Base-by-base conservation (phyloP, 176 grass and related monocot species). In the Cenchrus fungigraminus region DNA sequence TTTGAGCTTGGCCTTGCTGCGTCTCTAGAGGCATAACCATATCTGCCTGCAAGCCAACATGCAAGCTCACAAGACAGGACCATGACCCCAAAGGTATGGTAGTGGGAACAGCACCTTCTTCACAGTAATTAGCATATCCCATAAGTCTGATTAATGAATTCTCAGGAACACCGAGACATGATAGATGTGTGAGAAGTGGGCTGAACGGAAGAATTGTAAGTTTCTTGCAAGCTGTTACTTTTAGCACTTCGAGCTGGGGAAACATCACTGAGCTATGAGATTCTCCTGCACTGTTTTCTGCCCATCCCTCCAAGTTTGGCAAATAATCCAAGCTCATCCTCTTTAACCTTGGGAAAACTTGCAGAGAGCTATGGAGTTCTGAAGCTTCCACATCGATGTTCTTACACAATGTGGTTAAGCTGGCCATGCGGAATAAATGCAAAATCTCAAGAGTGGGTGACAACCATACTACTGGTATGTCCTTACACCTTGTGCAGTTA, bases 371-470 rank as follows among this genome's bases (percentile, higher is more conserved):
- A 7, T 8, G 47, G 8, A 13, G 0, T 32, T 32, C 34, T 74
- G 17, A 9, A 12, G 8, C n/a, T 56, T 47, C 60, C 59, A 13
- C 6, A 9, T 49, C 1, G 9, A 68, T 1, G 2, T 22, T 75
- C 16, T 68, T 74, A 49, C 60, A 81, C 15, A 87, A 50, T 11
- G 63, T 52, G 6, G 64, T 31, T 0, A 87, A 6, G 1, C 31
- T 70, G 0, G 9, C 6, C 71, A 82, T 19, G 0, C 0, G 0
- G 0, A 0, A 0, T 53, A 82, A 31, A 1, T 0, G 1, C 0
- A 87, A 3, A 50, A 44, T 1, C 71, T 87, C 79, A 43, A 87
- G 86, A 1, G 5, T 52, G 5, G 7, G 0, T 6, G 43, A 61
- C 0, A 82, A 3, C 63, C 63, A 69, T 28, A 70, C 4, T 17